These are phyloP conservation scores for Leccinum disarticulatum DNA, from an alignment of 768 basidiomycete species.

Conservation along the genomic window DNA sequence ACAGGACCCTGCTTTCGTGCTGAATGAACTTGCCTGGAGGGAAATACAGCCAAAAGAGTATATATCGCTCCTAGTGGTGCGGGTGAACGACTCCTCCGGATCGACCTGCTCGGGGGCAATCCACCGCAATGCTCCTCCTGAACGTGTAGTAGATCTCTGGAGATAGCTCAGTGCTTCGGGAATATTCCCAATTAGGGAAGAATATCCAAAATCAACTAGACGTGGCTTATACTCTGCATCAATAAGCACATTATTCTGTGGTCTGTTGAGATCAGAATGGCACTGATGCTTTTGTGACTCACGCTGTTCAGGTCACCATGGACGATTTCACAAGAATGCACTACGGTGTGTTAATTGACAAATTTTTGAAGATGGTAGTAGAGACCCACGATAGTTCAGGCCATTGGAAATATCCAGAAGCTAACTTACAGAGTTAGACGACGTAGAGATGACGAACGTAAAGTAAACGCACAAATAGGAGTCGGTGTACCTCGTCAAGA, in stretches of 20 bases:
- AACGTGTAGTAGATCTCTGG: neutral
- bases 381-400: neutral
- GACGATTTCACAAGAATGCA: neutral
- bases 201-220: neutral
- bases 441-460: neutral
- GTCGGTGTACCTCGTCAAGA: neutral
- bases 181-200: neutral
- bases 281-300: neutral
- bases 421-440: neutral
- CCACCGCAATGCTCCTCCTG: neutral
- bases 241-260: constrained; percentile 4
- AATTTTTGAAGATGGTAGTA: neutral
- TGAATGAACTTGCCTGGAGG: neutral
- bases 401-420: neutral
- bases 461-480: neutral
- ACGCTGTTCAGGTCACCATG: constrained; percentile 1
- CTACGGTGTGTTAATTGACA: neutral
- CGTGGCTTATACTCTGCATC: neutral
- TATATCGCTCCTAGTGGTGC: neutral
- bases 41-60: neutral
- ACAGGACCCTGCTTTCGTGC: neutral
- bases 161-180: neutral
- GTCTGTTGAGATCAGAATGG: neutral
- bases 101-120: neutral
- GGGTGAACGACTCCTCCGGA: neutral